Conservation (phyloP, 1,284 basidiomycete species). For the Moesziomyces sp. region DNA sequence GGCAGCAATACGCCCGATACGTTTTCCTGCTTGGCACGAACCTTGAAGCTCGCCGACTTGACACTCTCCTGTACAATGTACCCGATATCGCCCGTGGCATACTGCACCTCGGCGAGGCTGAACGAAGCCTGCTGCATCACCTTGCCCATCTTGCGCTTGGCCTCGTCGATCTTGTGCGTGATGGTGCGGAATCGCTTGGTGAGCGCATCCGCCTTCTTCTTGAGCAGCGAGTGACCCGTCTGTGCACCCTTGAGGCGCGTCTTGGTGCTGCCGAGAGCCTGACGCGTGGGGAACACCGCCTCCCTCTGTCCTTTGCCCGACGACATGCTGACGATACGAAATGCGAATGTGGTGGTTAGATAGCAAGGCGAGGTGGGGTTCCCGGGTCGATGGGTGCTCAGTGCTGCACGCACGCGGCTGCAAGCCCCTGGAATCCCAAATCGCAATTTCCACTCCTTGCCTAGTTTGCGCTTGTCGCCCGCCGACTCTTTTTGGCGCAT, state of each 20-base stretch:
- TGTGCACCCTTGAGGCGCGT: constrained; percentile 93
- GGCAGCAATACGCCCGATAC: constrained; percentile 98
- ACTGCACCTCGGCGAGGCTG: constrained; percentile 97
- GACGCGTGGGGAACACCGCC: constrained; percentile 81
- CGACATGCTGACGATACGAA: constrained; percentile 74
- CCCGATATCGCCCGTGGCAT: constrained; percentile 90
- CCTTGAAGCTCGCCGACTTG: constrained; percentile 83
- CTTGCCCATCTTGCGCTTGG: constrained; percentile 97
- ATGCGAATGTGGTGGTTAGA: not conserved
- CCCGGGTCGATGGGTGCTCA: no score
- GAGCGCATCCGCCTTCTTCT: constrained; percentile 96
- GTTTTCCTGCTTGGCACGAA: constrained; percentile 96
- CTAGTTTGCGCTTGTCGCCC: no score
- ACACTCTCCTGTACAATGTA: constrained; percentile 75
- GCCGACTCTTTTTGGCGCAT: no score
- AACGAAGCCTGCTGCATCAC: constrained; percentile 99
- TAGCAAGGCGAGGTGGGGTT: no score
- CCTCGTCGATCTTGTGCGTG: constrained; percentile 79
- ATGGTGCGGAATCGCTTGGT: constrained; percentile 84
- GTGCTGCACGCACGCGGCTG: no score
- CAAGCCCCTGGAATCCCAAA: no score
- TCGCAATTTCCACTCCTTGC: no score
- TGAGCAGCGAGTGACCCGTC: constrained; percentile 94
- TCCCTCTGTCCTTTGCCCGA: constrained; percentile 83
- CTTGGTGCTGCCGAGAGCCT: constrained; percentile 86